Evolutionary conservation across 1,284 basidiomycete genomes (phyloP).

Genomic region (Trametes versicolor): DNA sequence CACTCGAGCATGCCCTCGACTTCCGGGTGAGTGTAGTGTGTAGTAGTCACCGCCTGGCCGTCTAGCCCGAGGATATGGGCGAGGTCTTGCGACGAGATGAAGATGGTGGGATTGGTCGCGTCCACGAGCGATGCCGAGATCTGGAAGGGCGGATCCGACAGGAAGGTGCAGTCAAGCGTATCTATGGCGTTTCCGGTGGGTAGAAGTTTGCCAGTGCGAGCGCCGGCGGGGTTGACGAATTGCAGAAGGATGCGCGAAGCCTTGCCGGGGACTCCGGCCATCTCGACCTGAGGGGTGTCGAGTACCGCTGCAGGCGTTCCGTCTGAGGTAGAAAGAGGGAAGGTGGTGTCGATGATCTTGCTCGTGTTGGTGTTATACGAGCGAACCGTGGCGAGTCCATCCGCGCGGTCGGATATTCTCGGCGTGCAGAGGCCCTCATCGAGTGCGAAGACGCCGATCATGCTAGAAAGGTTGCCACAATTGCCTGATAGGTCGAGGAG

Average conservation of each 20-base stretch:
- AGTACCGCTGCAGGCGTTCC: constrained; percentile 51
- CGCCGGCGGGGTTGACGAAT: constrained; percentile 72
- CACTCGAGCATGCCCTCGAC: constrained; percentile 57
- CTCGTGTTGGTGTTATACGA: constrained; percentile 75
- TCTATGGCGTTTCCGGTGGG: constrained; percentile 67
- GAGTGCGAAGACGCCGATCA: constrained; percentile 73
- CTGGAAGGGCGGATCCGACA: constrained; percentile 27
- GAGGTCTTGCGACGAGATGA: constrained; percentile 60
- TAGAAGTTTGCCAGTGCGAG: constrained; percentile 74
- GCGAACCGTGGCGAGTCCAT: constrained; percentile 54
- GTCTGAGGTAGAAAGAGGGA: constrained; percentile 53
- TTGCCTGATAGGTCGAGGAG: constrained; percentile 73
- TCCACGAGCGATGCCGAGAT: constrained; percentile 68
- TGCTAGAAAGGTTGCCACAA: constrained; percentile 74
- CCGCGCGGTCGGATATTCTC: constrained; percentile 25
- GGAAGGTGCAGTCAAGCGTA: constrained; percentile 48
- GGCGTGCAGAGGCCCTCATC: constrained; percentile 64
- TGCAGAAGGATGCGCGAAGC: constrained; percentile 74
- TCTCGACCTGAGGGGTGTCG: constrained; percentile 57
- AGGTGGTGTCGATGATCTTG: constrained; percentile 73
- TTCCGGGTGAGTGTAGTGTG: constrained; percentile 37
- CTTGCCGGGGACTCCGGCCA: constrained; percentile 74
- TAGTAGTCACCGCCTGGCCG: constrained; percentile 1
- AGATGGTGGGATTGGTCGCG: constrained; percentile 79
- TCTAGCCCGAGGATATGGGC: constrained; percentile 47